Conservation (phyloP, 345 rosid species). For the Eucalyptus victrix region DNA sequence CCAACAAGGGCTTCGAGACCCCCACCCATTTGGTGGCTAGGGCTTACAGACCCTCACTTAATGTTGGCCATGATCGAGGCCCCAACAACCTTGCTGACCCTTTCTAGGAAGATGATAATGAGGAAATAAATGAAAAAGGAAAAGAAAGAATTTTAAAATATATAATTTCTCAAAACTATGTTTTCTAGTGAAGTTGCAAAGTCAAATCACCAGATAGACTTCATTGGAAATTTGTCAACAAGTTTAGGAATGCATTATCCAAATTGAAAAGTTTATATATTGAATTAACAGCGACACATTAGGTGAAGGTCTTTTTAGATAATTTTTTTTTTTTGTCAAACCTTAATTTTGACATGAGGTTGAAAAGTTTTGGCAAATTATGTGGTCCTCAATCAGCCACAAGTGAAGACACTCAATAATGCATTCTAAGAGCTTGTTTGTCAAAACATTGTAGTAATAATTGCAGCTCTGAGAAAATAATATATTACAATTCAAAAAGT, state of each 20-base stretch:
- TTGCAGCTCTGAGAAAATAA: not conserved
- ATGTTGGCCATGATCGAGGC: not conserved
- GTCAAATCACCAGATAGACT: not conserved
- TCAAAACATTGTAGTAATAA: not conserved
- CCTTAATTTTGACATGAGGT: not conserved
- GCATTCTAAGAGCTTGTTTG: not conserved
- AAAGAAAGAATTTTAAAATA: too few relatives aligned
- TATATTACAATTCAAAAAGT: not conserved
- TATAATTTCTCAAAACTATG: accelerated
- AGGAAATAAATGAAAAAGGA: not conserved
- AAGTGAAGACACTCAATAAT: not conserved
- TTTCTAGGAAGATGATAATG: not conserved
- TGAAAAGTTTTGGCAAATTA: not conserved
- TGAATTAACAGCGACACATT: too few relatives aligned
- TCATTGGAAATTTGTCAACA: too few relatives aligned
- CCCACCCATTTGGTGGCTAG: not conserved
- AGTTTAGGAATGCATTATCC: too few relatives aligned
- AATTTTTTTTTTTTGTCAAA: not conserved
- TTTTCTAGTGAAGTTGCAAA: not conserved
- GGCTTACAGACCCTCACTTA: not conserved
- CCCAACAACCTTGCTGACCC: not conserved
- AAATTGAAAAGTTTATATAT: too few relatives aligned
- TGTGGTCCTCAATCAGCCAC: not conserved
- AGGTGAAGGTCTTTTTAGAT: not conserved
- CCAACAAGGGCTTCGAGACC: not conserved